These are phyloP conservation scores for Aspergillus intermedius DNA, from an alignment of 2,329 filamentous ascomycete genomes.

Conservation along the genomic window DNA sequence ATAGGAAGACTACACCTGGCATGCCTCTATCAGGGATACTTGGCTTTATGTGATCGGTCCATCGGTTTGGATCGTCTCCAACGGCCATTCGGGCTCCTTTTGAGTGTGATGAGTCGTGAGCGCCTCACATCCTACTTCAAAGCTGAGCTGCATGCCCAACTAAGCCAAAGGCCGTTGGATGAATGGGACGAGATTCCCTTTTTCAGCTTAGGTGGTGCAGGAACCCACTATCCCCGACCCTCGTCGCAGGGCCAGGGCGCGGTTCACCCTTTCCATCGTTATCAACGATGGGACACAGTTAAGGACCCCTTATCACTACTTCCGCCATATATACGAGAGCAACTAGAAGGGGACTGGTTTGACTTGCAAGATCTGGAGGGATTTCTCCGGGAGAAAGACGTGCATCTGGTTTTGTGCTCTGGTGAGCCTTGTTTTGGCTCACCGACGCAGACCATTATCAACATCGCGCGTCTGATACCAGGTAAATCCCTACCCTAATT, in stretches of 20 bases:
- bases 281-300: slow-evolving; percentile 7
- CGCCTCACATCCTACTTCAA: slow-evolving; percentile 13
- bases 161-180: slow-evolving; percentile 12
- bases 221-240: no score
- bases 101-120: slow-evolving; percentile 14
- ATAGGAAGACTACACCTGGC: slow-evolving; percentile 14
- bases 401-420: slow-evolving; percentile 7
- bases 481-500: slow-evolving; percentile 4
- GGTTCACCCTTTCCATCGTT: slow-evolving; percentile 2
- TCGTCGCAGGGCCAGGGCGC: slow-evolving; percentile 11
- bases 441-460: not conserved
- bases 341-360: slow-evolving; percentile 19
- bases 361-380: slow-evolving; percentile 19
- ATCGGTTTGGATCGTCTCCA: slow-evolving; percentile 12
- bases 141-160: slow-evolving; percentile 11
- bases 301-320: slow-evolving; percentile 10
- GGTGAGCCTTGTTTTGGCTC: not conserved
- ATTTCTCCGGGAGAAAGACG: slow-evolving; percentile 12
- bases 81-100: slow-evolving; percentile 17
- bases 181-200: slow-evolving; percentile 18
- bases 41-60: slow-evolving; percentile 9
- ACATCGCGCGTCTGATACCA: slow-evolving; percentile 12
- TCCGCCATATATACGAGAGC: slow-evolving; percentile 5
- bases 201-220: slow-evolving; percentile 17
- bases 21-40: slow-evolving; percentile 14